Conservation (phyloP, 495 filamentous ascomycete species). For the Podospora comata region DNA sequence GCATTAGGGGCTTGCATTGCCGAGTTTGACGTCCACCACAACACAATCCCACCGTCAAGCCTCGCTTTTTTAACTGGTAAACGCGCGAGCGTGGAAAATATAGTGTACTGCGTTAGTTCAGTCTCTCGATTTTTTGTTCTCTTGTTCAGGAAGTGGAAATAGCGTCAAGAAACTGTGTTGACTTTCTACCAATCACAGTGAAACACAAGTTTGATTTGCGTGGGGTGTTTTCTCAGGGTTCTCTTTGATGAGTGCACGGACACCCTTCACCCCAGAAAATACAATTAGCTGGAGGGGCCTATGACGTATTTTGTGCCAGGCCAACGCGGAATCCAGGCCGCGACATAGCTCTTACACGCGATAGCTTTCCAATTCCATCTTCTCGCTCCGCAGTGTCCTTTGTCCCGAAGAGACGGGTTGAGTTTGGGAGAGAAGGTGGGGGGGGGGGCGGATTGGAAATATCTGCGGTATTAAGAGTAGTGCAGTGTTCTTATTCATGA, state of each 20-base stretch:
- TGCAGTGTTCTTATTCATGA: not conserved
- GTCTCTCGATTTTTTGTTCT: too few relatives aligned
- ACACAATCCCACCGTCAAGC: not conserved
- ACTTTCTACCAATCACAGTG: not conserved
- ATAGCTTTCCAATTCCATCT: not conserved
- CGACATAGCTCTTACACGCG: not conserved
- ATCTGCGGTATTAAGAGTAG: not conserved
- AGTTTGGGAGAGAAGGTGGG: not conserved
- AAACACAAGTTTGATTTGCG: not conserved
- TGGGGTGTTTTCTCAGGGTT: not conserved
- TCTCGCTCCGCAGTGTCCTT: not conserved
- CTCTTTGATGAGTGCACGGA: not conserved
- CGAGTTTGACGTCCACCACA: not conserved
- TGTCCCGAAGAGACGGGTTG: not conserved
- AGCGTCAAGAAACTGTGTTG: not conserved
- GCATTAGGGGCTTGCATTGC: slow-evolving; percentile 3
- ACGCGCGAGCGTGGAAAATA: not conserved
- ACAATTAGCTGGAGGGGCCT: not conserved
- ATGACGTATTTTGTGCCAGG: not conserved
- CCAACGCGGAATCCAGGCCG: not conserved
- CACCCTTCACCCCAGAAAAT: not conserved
- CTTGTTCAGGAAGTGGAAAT: not conserved
- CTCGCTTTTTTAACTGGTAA: not conserved
- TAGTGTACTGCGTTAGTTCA: too few relatives aligned
- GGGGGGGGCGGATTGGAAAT: not conserved